These are phyloP conservation scores for Candida manassasensis DNA, from an alignment of 805 yeast genomes.

Conservation along the genomic window DNA sequence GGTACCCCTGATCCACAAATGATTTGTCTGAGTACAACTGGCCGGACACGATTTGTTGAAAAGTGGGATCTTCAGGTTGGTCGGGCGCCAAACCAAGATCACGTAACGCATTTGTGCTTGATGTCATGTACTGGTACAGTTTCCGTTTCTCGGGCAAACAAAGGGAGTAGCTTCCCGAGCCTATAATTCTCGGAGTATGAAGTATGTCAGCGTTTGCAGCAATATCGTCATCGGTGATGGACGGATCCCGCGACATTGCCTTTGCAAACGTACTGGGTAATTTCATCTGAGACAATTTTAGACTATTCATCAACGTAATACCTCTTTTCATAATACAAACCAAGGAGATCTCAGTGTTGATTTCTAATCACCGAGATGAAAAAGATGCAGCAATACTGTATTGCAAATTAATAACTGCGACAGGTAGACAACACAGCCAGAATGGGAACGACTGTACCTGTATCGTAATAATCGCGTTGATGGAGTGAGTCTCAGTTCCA, in stretches of 20 bases:
- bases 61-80: conserved; percentile 40
- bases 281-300: conserved; percentile 23
- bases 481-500: too few species aligned
- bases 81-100: conserved; percentile 52
- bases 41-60: conserved; percentile 60
- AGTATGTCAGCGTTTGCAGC: conserved; percentile 26
- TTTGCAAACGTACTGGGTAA: conserved; percentile 26
- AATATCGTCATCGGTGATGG: conserved; percentile 24
- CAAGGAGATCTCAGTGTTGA: too few species aligned
- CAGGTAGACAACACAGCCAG: too few species aligned
- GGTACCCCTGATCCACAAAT: conserved; percentile 19
- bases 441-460: too few species aligned
- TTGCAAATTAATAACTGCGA: too few species aligned
- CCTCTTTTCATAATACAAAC: background rate
- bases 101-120: conserved; percentile 54
- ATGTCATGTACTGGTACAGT: conserved; percentile 48
- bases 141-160: conserved; percentile 61
- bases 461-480: too few species aligned
- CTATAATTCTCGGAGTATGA: conserved; percentile 34
- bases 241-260: conserved; percentile 25
- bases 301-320: background rate
- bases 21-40: conserved; percentile 33
- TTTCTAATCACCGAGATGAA: too few species aligned
- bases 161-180: conserved; percentile 69
- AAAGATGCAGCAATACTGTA: too few species aligned